Conservation (phyloP, 2,329 filamentous ascomycete genomes). For the Clarireedia sp. region DNA sequence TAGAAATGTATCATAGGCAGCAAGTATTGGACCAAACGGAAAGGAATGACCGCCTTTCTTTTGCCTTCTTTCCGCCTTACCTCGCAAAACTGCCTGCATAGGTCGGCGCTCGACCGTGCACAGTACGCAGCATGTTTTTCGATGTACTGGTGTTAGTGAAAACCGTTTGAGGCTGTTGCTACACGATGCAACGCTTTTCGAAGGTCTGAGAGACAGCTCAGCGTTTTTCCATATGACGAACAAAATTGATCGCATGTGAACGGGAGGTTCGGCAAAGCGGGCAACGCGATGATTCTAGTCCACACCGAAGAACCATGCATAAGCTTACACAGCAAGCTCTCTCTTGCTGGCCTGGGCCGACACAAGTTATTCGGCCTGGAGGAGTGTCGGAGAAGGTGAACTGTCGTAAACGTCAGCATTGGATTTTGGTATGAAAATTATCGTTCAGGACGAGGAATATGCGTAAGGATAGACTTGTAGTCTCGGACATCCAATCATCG, state of each 20-base stretch:
- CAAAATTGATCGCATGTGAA: neutral
- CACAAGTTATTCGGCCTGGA: no score
- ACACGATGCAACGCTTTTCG: constrained; percentile 1
- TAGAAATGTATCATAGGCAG: neutral
- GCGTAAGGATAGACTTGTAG: neutral
- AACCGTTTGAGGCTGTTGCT: neutral
- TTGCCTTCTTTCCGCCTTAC: neutral
- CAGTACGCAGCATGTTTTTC: neutral
- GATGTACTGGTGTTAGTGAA: neutral
- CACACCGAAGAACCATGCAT: no score
- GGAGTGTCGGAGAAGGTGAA: no score
- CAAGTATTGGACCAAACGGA: neutral
- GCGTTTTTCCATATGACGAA: neutral
- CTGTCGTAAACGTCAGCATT: no score
- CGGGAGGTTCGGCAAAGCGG: neutral
- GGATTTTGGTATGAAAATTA: no score
- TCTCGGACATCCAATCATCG: neutral
- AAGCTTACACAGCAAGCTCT: no score
- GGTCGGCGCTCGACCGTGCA: neutral
- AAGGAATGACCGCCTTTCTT: neutral
- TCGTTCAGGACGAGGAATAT: neutral
- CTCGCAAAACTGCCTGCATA: neutral
- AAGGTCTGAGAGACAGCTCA: neutral
- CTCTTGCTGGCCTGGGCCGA: no score
- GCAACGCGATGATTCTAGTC: neutral